Conservation (phyloP, 768 basidiomycete genomes). For the Lentinula sp. region DNA sequence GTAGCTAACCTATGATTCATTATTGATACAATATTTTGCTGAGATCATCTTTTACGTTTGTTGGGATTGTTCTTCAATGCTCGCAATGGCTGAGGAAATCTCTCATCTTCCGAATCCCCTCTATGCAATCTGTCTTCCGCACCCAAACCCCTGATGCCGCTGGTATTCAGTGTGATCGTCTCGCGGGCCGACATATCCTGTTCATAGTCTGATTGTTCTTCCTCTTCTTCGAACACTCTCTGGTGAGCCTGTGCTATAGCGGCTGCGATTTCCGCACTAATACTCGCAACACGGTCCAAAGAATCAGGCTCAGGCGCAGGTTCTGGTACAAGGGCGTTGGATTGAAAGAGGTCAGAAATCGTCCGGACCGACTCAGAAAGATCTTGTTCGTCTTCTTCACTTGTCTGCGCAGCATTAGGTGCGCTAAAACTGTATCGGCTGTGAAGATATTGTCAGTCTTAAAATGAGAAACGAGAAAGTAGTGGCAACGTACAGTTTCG, state of each 20-base stretch:
- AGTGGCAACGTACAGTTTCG: constrained; percentile 55
- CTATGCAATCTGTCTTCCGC: constrained; percentile 19
- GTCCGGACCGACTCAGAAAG: constrained; percentile 71
- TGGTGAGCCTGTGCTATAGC: constrained; percentile 73
- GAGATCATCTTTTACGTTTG: constrained; percentile 62
- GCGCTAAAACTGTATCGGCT: constrained; percentile 79
- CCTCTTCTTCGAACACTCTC: constrained; percentile 49
- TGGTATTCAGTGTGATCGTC: constrained; percentile 30
- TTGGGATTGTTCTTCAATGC: constrained; percentile 46
- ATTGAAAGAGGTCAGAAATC: constrained; percentile 64
- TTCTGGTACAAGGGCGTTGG: constrained; percentile 27
- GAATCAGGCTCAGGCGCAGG: constrained; percentile 32
- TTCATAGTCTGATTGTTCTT: constrained; percentile 30
- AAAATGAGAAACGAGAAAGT: constrained; percentile 4
- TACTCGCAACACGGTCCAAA: constrained; percentile 67
- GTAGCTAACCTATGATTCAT: constrained; percentile 1
- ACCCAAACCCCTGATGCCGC: constrained; percentile 47
- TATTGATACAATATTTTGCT: constrained; percentile 11
- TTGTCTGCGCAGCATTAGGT: constrained; percentile 51
- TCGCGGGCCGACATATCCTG: constrained; percentile 21
- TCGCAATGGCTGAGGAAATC: constrained; percentile 66
- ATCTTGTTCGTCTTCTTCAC: constrained; percentile 46
- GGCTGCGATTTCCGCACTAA: constrained; percentile 76
- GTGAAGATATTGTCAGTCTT: constrained; percentile 12
- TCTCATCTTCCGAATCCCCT: constrained; percentile 46